phyloP scores from a whole-genome alignment of 352 stramenopile genomes.

The Phytophthora litchii region DNA sequence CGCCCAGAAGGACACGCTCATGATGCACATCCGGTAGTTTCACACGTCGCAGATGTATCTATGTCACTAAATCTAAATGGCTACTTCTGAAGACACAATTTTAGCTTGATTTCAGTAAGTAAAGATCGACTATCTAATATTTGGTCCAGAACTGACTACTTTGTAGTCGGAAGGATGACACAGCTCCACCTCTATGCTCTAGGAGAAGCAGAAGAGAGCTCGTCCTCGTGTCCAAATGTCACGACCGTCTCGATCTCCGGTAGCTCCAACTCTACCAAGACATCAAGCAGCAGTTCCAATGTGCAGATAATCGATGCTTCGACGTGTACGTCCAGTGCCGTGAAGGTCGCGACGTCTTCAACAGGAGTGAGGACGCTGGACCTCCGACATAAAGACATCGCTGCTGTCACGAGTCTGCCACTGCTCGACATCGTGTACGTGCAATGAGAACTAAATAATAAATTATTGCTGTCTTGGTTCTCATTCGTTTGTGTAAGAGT shows the following conservation, averaged over 20 bases:
- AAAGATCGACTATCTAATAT: neutral
- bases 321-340: slow-evolving; percentile 20
- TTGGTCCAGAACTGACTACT: slow-evolving; percentile 6
- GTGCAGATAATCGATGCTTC: slow-evolving; percentile 26
- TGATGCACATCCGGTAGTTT: slow-evolving; percentile 11
- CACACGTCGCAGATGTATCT: slow-evolving; percentile 12
- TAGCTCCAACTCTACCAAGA: slow-evolving; percentile 19
- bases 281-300: slow-evolving; percentile 10
- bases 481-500: slow-evolving; percentile 6
- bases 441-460: neutral
- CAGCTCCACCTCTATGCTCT: slow-evolving; percentile 9
- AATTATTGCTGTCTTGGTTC: too few species aligned
- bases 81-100: neutral
- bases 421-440: slow-evolving; percentile 30
- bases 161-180: slow-evolving; percentile 12
- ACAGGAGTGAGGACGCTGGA: slow-evolving; percentile 21
- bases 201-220: slow-evolving; percentile 28
- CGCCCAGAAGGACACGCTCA: slow-evolving; percentile 31
- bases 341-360: slow-evolving; percentile 20
- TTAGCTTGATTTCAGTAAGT: slow-evolving; percentile 20
- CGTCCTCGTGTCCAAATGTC: slow-evolving; percentile 35
- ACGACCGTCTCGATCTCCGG: slow-evolving; percentile 30
- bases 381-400: slow-evolving; percentile 25
- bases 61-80: slow-evolving; percentile 1
- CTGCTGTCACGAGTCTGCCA: slow-evolving; percentile 30